Base-by-base conservation (phyloP, 2,329 filamentous ascomycete species). In the Leptographium lundbergii region DNA sequence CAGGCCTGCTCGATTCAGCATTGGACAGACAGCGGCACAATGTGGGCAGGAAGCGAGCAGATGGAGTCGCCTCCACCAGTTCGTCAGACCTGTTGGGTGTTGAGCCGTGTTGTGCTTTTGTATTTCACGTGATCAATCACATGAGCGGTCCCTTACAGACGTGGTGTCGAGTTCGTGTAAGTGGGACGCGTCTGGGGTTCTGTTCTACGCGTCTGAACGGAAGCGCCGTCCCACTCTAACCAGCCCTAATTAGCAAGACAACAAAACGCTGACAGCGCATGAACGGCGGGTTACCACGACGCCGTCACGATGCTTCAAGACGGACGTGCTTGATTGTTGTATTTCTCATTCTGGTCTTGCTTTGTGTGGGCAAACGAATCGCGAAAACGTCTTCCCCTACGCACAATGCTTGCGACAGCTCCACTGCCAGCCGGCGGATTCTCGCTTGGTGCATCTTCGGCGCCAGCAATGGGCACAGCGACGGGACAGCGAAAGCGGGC, bases 141-240 rank as follows among this genome's bases (percentile, higher is more conserved):
- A 29, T 57, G 55, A 50, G 13, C 13, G 11, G 4, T 14, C 39
- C 14, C 36, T 14, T 39, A 34, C 32, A 10, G 17, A 51, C 27
- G 42, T 29, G 57, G 13, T 39, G 36, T 42, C 5, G 39, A 14
- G 42, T 45, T 51, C 48, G 56, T 61, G 58, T 58, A 61, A 61
- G 54, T 58, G 56, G 58, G 58, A 62, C 60, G 60, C 60, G 60
- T 60, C 60, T 53, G 24, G 25, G 32, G 11, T n/a, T 25, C 29
- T 25, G 25, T 51, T 58, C 52, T 47, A 61, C 60, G 60, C 60
- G 60, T 59, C 54, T 50, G 13, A 14, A n/a, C 17, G 9, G 13
- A 7, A 36, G 10, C 19, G 24, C 24, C 27, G 51, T 53, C 29
- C 51, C 51, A 22, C 51, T 53, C 29, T 29, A 10, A n/a, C 14